Conservation (phyloP, 345 rosid species). For the Durio zibethinus region DNA sequence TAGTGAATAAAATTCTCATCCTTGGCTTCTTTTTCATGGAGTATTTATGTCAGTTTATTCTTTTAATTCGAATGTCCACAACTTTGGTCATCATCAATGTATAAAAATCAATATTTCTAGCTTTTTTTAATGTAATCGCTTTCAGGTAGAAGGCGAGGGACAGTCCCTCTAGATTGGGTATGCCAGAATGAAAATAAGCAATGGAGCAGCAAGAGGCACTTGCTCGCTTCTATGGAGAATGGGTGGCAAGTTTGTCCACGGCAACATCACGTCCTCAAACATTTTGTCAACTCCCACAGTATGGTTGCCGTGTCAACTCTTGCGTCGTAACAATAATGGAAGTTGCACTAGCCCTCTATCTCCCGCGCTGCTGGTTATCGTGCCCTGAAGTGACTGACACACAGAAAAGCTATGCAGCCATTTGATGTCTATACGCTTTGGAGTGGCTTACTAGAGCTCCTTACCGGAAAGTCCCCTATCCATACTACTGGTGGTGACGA, state of each 20-base stretch:
- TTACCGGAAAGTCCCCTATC: conserved; percentile 90
- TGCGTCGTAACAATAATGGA: conserved; percentile 72
- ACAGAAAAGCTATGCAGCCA: conserved; percentile 78
- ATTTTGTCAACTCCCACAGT: conserved; percentile 62
- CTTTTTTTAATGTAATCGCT: not conserved
- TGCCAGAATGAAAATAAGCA: conserved; percentile 65
- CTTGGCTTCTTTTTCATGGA: not conserved
- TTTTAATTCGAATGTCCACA: not conserved
- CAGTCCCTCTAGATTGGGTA: conserved; percentile 78
- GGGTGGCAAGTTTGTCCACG: conserved; percentile 75
- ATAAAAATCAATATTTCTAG: not conserved
- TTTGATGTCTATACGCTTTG: conserved; percentile 94
- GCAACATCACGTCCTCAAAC: conserved; percentile 90
- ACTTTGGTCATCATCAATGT: not conserved
- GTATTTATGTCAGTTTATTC: not conserved
- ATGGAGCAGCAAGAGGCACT: conserved; percentile 87
- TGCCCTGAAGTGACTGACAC: conserved; percentile 91
- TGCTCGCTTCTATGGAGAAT: conserved; percentile 55
- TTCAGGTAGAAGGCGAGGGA: conserved; percentile 70
- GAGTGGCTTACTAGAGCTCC: conserved; percentile 83
- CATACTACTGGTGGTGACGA: conserved; percentile 84
- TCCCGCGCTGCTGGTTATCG: conserved; percentile 94
- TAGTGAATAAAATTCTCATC: not conserved
- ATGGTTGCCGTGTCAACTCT: conserved; percentile 75
- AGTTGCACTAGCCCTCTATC: conserved; percentile 63